These are phyloP conservation scores for Cydonia oblonga DNA, from an alignment of 331 rosid species.

Conservation along the genomic window DNA sequence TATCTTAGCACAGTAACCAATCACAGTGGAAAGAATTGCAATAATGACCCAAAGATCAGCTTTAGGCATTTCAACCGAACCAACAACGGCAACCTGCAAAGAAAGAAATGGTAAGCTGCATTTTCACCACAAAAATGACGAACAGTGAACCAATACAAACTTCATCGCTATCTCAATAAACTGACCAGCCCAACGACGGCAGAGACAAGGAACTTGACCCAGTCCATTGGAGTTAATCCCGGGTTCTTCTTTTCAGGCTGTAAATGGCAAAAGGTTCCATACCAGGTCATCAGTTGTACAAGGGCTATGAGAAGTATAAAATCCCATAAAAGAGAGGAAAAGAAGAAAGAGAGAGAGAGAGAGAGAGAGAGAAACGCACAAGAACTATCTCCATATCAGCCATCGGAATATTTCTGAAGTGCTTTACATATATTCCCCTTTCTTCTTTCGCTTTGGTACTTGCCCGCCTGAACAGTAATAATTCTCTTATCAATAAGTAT, in stretches of 20 bases:
- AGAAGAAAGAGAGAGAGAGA: neutral
- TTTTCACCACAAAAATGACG: neutral
- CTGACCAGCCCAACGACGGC: constrained; percentile 94
- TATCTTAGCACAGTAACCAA: constrained; percentile 86
- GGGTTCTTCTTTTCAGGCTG: constrained; percentile 99
- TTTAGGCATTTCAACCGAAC: constrained; percentile 77
- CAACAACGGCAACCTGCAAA: constrained; percentile 73
- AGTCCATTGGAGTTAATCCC: constrained; percentile 98
- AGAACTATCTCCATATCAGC: constrained; percentile 99
- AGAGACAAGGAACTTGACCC: constrained; percentile 90
- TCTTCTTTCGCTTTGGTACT: constrained; percentile 47
- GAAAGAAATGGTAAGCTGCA: constrained; percentile 3
- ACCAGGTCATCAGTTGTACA: constrained; percentile 13
- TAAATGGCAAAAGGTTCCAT: constrained; percentile 16
- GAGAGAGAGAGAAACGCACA: constrained; percentile 39
- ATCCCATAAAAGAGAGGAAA: neutral
- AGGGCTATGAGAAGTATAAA: neutral
- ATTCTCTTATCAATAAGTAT: constrained; percentile 18
- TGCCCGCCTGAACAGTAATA: constrained; percentile 57
- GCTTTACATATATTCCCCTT: constrained; percentile 84
- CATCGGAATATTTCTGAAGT: constrained; percentile 92
- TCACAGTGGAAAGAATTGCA: constrained; percentile 74
- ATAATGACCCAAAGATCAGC: constrained; percentile 79
- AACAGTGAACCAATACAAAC: neutral
- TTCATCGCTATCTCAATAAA: constrained; percentile 7